Base-by-base conservation (phyloP, 371 early-diverging fungal species). In the Rhizopus arrhizus region DNA sequence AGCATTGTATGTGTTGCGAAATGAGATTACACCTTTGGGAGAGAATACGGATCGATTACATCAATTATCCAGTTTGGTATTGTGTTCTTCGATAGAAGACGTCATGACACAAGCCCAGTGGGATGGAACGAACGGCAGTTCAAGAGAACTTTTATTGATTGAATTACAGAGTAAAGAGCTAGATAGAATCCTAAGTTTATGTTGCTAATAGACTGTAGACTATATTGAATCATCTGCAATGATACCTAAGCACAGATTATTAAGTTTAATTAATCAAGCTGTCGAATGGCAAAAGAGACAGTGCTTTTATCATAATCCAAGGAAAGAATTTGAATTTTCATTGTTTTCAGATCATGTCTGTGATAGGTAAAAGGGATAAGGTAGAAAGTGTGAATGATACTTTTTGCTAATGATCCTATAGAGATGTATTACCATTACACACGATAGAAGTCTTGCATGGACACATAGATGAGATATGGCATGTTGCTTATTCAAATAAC, bases 391-490 rank as follows among this genome's bases (percentile, higher is more conserved):
- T 45, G 36, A 11, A 38, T 12, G n/a, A 35, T 9, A 40, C 5
- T 49, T 34, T 35, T 38, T 32, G 29, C 33, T 49, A 28, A 32
- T 35, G 10, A 31, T 47, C n/a, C 6, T 15, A 3, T 33, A 60
- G 47, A 36, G 28, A 29, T 28, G 16, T 47, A 13, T 68, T 81
- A 38, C 81, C 81, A 5, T 63, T 70, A 7, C 49, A 59, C 3
- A 85, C 89, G 0, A 81, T 82, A 8, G 83, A 87, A 43, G 74
- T 88, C 3, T 72, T 97, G 6, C 74, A 76, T 16, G 91, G 87
- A 8, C 99, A 97, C 66, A 67, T 72, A 3, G 95, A 97, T 69
- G 98, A 98, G 72, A 96, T 98, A 0, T 98, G 99, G 99, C 92
- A 90, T 65, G 75, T 96, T 40, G 79, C 88, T 3, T 97, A 97